Evolutionary conservation across 1,139 yeast genomes (phyloP), one percentile per base, ranked within the genome.

Genomic region (Saccharomyces hybrid): DNA sequence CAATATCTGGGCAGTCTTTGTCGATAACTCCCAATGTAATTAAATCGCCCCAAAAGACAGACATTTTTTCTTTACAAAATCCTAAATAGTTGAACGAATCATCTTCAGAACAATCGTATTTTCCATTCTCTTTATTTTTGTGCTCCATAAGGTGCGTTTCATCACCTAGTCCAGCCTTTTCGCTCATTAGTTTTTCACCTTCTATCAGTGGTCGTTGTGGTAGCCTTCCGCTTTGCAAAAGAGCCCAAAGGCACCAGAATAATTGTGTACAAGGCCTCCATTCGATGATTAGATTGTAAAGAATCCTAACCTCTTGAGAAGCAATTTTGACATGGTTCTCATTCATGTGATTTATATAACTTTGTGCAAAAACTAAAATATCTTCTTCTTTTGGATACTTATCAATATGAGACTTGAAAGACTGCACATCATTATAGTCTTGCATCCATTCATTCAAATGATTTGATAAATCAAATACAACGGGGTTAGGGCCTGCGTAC

Each of bases 361-460:
- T 80, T 60, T 81, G 79, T 54, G 91, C 73, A 62, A 88, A 77
- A 64, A 84, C 83, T 59, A 84, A 69, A 64, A 87, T 85, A 64
- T 89, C 83, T 32, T 80, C 78, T 56, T 75, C 73, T 13, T 73
- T 74, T 5, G 99, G 99, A 69, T 79, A 93, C 52, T 74, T 73
- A 9, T 76, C 71, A 55, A 74, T 81, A 66, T 86, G 82, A 2
- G 95, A 81, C 53, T 70, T 70, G 16, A 75, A 75, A 1, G 84
- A 80, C 61, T 86, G 83, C 1, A 58, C 29, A 44, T 61, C 59
- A 65, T 87, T 88, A 67, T 90, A 93, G 71, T 93, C 89, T 46
- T 89, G 80, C 97, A 91, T 93, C 96, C 98, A 91, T 70, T 91
- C 98, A 58, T 87, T 80, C 55, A 82, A 76, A 71, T 91, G 97